phyloP scores from a whole-genome alignment of 345 rosid species.

The Citrus trifoliata region DNA sequence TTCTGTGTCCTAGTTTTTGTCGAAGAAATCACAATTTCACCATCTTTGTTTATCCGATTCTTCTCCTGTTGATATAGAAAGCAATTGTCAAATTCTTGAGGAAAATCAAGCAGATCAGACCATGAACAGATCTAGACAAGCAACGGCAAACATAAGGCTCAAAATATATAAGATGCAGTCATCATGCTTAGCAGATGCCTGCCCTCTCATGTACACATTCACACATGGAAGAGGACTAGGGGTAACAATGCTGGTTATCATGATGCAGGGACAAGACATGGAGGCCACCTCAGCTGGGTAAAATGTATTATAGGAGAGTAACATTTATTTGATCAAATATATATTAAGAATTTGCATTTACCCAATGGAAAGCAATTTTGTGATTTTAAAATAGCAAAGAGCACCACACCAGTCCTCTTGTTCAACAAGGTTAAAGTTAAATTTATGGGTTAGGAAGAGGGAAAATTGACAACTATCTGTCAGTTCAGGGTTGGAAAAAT shows the following conservation, averaged over 20 bases:
- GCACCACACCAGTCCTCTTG: not conserved
- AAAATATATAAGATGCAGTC: not conserved
- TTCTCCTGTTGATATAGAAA: constrained; percentile 62
- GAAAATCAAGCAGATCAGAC: constrained; percentile 8
- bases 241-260: not conserved
- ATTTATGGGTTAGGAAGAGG: not conserved
- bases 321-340: not conserved
- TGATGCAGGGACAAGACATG: not conserved
- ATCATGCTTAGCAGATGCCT: not conserved
- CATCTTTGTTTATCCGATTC: constrained; percentile 95
- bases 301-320: not conserved
- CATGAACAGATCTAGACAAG: constrained; percentile 4
- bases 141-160: not conserved
- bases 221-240: not conserved
- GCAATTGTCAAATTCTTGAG: not conserved
- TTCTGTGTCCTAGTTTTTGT: constrained; percentile 93
- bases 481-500: not conserved
- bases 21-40: constrained; percentile 92
- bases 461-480: not conserved
- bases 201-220: not conserved
- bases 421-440: not conserved
- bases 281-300: not conserved
- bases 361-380: not conserved
- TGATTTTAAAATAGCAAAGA: not conserved
- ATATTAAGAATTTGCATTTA: not conserved